A percentile compares a stretch with the other conserved stretches of the same genome.
Evolutionary conservation across 2,329 filamentous ascomycete species (phyloP).

Genomic region (Rosellinia necatrix): DNA sequence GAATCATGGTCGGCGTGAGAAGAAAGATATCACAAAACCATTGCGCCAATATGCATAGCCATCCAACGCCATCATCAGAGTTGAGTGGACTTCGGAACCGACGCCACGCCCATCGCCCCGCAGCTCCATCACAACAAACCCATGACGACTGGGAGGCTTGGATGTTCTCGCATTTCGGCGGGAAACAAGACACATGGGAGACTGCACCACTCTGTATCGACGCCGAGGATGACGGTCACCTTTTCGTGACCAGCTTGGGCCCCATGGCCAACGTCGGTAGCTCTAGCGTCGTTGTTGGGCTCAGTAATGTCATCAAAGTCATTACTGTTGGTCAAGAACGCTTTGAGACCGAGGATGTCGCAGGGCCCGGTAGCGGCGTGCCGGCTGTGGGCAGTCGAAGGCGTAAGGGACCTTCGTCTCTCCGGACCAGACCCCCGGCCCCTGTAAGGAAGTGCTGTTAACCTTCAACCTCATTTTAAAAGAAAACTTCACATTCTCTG

Average conservation of each 20-base stretch:
- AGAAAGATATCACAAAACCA: conserved; percentile 44
- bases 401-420: conserved; percentile 39
- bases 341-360: conserved; percentile 53
- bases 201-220: conserved; percentile 50
- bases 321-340: conserved; percentile 69
- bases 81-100: conserved; percentile 37
- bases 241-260: conserved; percentile 69
- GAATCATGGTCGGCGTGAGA: conserved; percentile 67
- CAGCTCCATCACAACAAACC: conserved; percentile 26
- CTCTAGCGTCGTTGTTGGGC: conserved; percentile 68
- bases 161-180: conserved; percentile 53
- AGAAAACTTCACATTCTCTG: conserved; percentile 16
- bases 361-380: conserved; percentile 43
- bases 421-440: conserved; percentile 22
- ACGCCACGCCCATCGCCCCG: conserved; percentile 31
- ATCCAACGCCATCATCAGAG: conserved; percentile 27
- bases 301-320: conserved; percentile 75
- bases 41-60: conserved; percentile 26
- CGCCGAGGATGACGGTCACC: conserved; percentile 51
- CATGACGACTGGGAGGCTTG: conserved; percentile 58
- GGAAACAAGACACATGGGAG: conserved; percentile 50
- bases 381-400: conserved; percentile 41
- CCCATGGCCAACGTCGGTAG: conserved; percentile 67
- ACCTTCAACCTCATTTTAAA: neutral
- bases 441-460: conserved; percentile 26